Evolutionary conservation across 345 rosid genomes (phyloP), one percentile per base, ranked within the genome.

Genomic region (Gossypium anomalum): DNA sequence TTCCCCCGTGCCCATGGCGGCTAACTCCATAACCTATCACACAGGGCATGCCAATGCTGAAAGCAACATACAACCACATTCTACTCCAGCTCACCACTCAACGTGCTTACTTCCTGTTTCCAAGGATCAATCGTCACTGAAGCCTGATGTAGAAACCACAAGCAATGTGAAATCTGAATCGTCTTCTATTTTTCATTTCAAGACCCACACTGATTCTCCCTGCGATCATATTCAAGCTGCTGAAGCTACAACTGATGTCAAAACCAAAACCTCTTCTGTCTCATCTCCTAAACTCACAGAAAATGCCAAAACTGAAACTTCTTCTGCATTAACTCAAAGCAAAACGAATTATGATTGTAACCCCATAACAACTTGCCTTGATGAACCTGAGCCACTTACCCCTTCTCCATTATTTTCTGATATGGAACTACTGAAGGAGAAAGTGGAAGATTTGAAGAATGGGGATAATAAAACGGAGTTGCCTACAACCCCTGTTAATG

Each of bases 381-480:
- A 44, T 51, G 78, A 75, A 51, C 62, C 74, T 55, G 82, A 79
- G 70, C 75, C 78, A 51, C 67, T 63, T 63, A 76, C 69, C 3
- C 82, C 79, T 74, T 61, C 49, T 81, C 78, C 83, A 17, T 81
- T 74, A 78, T 72, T 84, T 80, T 70, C 86, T 73, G 75, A 70
- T 58, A 43, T 78, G 49, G 81, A 80, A 76, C 68, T 77, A 73
- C 85, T 83, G 78, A 70, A 43, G 71, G 82, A 67, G 55, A 74
- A 72, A 63, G 78, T 22, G 63, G 83, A 67, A 53, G 82, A 79
- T 61, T 64, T 77, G 70, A 81, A 80, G 70, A 75, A 78, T 75
- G 89, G 75, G 63, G 78, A 44, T 57, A 72, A 77, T 56, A 72
- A 79, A 73, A 38, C 25, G 27, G 83, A 76, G 73, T 55, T 68